Evolutionary conservation across 495 filamentous ascomycete species (phyloP), one percentile per base, ranked within the genome.

Genomic region (Xylaria grammica): DNA sequence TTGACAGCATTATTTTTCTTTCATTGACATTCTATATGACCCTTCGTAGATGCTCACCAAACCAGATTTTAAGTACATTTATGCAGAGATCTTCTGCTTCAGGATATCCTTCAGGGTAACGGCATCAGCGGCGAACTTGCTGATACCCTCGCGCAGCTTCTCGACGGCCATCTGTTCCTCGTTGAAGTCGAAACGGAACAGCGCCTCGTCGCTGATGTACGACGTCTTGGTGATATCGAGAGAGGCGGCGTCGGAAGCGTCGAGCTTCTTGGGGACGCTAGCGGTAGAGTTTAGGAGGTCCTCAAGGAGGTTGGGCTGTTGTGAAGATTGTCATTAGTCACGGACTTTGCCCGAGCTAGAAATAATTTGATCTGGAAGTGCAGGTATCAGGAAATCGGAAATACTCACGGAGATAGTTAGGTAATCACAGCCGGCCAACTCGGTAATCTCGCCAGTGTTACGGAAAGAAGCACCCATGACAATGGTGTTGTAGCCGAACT

Each of bases 401-500:
- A 5, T 48, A 83, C 89, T 68, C 86, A 94, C 91, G 13, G 95
- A 91, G 79, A 99, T 99, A 73, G 95, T 99, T 67, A 99, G 84
- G 85, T 98, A 99, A 81, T 99, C 95, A 75, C 95, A 98, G 73
- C 95, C 95, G 77, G 93, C 93, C 36, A 99, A 85, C 86, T 99
- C 96, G 48, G 90, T 97, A 81, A 99, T 96, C 84, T 99, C 95
- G 67, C 95, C 95, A 58, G 82, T 79, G 82, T 91, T 97, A 72
- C 95, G 86, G 91, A 99, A 99, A 15, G 93, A 97, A 67, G 95
- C 95, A 74, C 95, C 95, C 95, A 99, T 99, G 76, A 99, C 95
- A 72, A 96, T 96, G 78, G 95, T 99, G 71, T 95, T 94, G 88
- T 99, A 97, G 74, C 90, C 93, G 79, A 84, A 90, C 86, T 97